A percentile compares a stretch with the other conserved stretches of the same genome.
Evolutionary conservation across 768 basidiomycete species (phyloP).

Genomic region (Podaxis carcinomalis): DNA sequence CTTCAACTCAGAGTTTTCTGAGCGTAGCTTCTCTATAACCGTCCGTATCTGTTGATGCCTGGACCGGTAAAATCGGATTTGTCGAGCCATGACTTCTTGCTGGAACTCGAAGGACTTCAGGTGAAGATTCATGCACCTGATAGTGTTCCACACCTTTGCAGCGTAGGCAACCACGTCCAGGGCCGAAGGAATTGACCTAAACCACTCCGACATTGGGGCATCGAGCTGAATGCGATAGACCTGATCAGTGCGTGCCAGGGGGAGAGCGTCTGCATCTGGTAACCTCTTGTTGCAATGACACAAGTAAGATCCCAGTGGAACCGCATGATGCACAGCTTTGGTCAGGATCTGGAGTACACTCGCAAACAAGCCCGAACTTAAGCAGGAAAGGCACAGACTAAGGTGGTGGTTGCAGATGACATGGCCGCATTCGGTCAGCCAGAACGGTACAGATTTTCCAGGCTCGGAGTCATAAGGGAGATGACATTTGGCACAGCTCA

Average conservation of each 20-base stretch:
- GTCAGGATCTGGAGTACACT: conserved; percentile 49
- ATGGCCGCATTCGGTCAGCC: conserved; percentile 88
- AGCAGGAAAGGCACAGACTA: conserved; percentile 39
- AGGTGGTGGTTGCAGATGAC: conserved; percentile 83
- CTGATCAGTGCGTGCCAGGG: background rate
- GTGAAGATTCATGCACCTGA: background rate
- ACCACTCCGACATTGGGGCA: conserved; percentile 80
- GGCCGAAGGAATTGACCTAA: conserved; percentile 54
- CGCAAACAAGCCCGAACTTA: background rate
- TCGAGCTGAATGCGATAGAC: conserved; percentile 51
- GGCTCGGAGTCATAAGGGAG: conserved; percentile 54
- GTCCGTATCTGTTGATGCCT: conserved; percentile 53
- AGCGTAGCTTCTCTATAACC: conserved; percentile 48
- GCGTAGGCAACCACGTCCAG: conserved; percentile 65
- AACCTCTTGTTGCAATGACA: conserved; percentile 73
- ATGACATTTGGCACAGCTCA: conserved; percentile 66
- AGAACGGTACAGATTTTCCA: conserved; percentile 68
- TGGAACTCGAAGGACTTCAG: conserved; percentile 53
- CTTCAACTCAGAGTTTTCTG: conserved; percentile 49
- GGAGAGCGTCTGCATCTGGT: conserved; percentile 15
- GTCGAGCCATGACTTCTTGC: conserved; percentile 66
- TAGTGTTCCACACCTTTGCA: conserved; percentile 45
- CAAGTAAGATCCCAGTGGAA: conserved; percentile 56
- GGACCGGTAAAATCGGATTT: conserved; percentile 59
- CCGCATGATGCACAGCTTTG: conserved; percentile 75